Evolutionary conservation across 805 yeast genomes (phyloP).

Genomic region (Teunomyces cretensis): DNA sequence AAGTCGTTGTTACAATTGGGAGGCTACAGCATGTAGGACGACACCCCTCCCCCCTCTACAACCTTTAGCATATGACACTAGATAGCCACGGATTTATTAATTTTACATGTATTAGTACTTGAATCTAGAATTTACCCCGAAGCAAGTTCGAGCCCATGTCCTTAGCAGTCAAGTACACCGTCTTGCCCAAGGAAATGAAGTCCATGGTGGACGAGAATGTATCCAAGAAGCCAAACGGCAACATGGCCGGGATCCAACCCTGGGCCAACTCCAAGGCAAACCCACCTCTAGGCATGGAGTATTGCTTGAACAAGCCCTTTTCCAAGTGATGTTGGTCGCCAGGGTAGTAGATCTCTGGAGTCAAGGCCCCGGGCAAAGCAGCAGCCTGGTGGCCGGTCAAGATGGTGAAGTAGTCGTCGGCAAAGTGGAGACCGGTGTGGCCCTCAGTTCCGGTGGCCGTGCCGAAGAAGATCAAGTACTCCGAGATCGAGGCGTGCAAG

Average conservation of each 20-base stretch:
- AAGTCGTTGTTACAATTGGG: conserved; percentile 47
- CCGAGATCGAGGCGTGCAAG: conserved; percentile 90
- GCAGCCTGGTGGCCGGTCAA: conserved; percentile 78
- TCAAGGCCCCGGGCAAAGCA: conserved; percentile 60
- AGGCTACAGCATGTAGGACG: conserved; percentile 17
- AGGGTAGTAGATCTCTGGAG: conserved; percentile 73
- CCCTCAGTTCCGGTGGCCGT: conserved; percentile 95
- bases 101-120: conserved; percentile 1
- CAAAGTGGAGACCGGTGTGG: conserved; percentile 92
- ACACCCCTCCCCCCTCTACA: too few species aligned
- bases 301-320: conserved; percentile 79
- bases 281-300: conserved; percentile 75
- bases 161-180: conserved; percentile 70
- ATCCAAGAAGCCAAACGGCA: conserved; percentile 92
- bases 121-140: conserved; percentile 65
- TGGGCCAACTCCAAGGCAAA: conserved; percentile 95
- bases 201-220: conserved; percentile 80
- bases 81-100: conserved; percentile 3
- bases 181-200: conserved; percentile 61
- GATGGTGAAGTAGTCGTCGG: conserved; percentile 96
- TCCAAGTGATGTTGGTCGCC: conserved; percentile 83
- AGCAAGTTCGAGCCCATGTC: conserved; percentile 73
- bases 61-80: conserved; percentile 1
- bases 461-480: conserved; percentile 91
- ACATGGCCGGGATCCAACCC: conserved; percentile 98